phyloP scores from a whole-genome alignment of 208 protist species.

The Ichthyophonus hoferi region DNA sequence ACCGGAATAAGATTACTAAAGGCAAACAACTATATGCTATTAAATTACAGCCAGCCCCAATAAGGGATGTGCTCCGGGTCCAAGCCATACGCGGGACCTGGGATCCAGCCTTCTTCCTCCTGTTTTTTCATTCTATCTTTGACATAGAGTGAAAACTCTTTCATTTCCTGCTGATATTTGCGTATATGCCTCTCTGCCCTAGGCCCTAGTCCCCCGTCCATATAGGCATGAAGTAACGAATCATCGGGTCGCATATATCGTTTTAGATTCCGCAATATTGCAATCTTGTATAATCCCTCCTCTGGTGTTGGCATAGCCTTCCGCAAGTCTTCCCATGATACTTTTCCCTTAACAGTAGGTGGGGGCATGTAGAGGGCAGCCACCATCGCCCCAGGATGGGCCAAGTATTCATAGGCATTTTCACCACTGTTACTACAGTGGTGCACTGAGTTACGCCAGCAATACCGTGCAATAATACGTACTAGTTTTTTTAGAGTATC shows the following conservation, averaged over 20 bases:
- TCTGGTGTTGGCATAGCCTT: background rate
- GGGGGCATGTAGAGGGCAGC: background rate
- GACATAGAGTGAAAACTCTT: background rate
- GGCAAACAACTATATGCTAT: background rate
- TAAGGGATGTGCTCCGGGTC: background rate
- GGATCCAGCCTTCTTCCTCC: background rate
- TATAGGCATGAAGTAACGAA: background rate
- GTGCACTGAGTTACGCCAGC: background rate
- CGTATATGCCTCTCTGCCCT: background rate
- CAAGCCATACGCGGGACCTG: background rate
- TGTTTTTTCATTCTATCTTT: background rate
- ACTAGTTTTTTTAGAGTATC: background rate
- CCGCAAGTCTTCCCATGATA: background rate
- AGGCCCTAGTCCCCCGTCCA: background rate
- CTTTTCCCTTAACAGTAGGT: background rate
- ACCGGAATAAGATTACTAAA: background rate
- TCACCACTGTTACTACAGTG: background rate
- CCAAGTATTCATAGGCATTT: background rate
- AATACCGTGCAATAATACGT: background rate
- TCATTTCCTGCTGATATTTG: background rate
- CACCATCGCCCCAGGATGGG: background rate
- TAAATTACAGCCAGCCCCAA: background rate
- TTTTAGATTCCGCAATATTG: background rate
- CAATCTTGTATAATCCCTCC: background rate
- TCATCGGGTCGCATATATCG: background rate